phyloP scores from a whole-genome alignment of 495 filamentous ascomycete species.

The Talaromyces adpressus region DNA sequence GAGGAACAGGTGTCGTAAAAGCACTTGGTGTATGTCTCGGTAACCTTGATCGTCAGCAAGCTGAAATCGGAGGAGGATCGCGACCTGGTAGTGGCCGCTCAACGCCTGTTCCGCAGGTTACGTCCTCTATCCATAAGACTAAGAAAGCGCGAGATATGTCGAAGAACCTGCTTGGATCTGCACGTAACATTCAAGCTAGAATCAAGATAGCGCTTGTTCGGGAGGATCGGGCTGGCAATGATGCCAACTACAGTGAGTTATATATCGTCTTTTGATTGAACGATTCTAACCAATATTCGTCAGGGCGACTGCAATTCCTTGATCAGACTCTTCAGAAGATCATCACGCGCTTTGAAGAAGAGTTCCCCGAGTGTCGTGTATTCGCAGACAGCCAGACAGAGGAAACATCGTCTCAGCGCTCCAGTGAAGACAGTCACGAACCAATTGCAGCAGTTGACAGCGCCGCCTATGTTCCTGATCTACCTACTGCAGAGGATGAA shows the following conservation, averaged over 20 bases:
- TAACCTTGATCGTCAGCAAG: constrained; percentile 46
- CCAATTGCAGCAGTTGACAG: constrained; percentile 30
- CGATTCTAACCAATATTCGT: constrained; percentile 15
- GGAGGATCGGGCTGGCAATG: constrained; percentile 59
- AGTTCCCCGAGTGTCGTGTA: constrained; percentile 84
- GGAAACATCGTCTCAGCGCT: constrained; percentile 19
- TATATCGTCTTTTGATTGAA: not conserved
- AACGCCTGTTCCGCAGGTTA: constrained; percentile 44
- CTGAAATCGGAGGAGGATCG: constrained; percentile 30
- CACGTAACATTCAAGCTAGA: constrained; percentile 76
- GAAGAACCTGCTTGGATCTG: constrained; percentile 75
- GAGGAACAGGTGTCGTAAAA: constrained; percentile 91
- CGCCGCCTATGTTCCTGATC: constrained; percentile 25
- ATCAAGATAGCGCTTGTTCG: constrained; percentile 80
- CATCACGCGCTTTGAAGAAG: constrained; percentile 91
- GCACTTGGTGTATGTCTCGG: constrained; percentile 83
- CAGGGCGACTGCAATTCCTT: constrained; percentile 80
- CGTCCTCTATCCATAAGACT: constrained; percentile 25
- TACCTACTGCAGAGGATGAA: constrained; percentile 38
- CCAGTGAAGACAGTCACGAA: constrained; percentile 26
- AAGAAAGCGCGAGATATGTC: constrained; percentile 86
- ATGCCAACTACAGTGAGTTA: constrained; percentile 69
- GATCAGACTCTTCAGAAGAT: constrained; percentile 84
- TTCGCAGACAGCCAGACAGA: constrained; percentile 11
- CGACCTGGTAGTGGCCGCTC: constrained; percentile 43